Conservation (phyloP, 1,139 yeast species). For the Kurtzmaniella natalensis region DNA sequence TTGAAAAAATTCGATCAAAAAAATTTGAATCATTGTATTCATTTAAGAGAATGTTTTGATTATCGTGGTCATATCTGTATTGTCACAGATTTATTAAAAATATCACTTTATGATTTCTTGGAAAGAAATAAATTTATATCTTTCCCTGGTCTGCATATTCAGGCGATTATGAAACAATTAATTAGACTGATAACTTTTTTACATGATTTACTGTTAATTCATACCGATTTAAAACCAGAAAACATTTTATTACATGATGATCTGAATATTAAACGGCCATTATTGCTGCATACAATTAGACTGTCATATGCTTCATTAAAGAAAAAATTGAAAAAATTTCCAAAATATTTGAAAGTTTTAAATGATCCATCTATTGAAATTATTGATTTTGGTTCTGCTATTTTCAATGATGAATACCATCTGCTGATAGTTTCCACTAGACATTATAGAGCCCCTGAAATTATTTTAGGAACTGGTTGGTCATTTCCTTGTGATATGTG, state of each 20-base stretch:
- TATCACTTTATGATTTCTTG: slow-evolving; percentile 85
- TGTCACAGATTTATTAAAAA: slow-evolving; percentile 82
- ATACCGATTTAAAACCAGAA: slow-evolving; percentile 95
- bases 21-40: slow-evolving; percentile 70
- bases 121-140: slow-evolving; percentile 68
- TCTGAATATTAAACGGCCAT: slow-evolving; percentile 31
- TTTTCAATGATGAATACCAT: slow-evolving; percentile 92
- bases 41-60: slow-evolving; percentile 85
- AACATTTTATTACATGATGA: slow-evolving; percentile 76
- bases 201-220: slow-evolving; percentile 85
- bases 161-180: slow-evolving; percentile 81
- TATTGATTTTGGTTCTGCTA: slow-evolving; percentile 95
- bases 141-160: slow-evolving; percentile 83
- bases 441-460: slow-evolving; percentile 97
- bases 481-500: slow-evolving; percentile 90
- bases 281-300: slow-evolving; percentile 32
- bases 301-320: slow-evolving; percentile 26
- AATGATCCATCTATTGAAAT: slow-evolving; percentile 79
- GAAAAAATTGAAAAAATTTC: slow-evolving; percentile 25
- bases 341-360: slow-evolving; percentile 48
- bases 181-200: slow-evolving; percentile 82
- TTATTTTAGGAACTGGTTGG: slow-evolving; percentile 91
- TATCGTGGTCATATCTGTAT: slow-evolving; percentile 91
- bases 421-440: slow-evolving; percentile 89
- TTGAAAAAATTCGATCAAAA: slow-evolving; percentile 69